Conservation (phyloP, 371 early-diverging fungal species). For the Phascolomyces articulosus region DNA sequence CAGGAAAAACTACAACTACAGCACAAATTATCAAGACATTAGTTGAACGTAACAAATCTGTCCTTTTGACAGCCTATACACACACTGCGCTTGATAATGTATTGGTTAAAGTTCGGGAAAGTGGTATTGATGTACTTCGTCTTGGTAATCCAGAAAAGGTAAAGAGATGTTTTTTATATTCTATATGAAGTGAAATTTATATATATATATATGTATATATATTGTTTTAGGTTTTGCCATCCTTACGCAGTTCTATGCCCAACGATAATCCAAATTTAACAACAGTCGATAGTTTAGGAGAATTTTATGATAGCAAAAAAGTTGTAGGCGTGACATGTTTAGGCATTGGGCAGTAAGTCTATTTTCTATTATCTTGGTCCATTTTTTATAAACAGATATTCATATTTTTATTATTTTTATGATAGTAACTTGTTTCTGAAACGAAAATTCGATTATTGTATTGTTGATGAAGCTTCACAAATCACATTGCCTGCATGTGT, state of each 20-base stretch:
- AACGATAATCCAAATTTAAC: conserved; percentile 41
- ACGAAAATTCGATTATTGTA: conserved; percentile 94
- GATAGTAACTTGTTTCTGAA: conserved; percentile 60
- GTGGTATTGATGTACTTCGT: conserved; percentile 66
- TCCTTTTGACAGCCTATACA: conserved; percentile 95
- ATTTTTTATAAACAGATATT: no score
- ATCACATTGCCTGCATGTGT: conserved; percentile 93
- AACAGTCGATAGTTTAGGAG: conserved; percentile 61
- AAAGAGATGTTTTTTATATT: not conserved
- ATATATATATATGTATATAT: not conserved
- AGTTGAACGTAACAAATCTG: conserved; percentile 70
- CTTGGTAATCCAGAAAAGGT: conserved; percentile 76
- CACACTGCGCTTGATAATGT: conserved; percentile 97
- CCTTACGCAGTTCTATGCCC: conserved; percentile 53
- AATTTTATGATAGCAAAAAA: conserved; percentile 57
- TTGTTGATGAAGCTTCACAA: conserved; percentile 99
- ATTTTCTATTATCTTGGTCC: no score
- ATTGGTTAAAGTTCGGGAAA: conserved; percentile 73
- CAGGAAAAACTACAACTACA: conserved; percentile 97
- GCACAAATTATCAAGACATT: conserved; percentile 80
- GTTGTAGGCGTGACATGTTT: conserved; percentile 93
- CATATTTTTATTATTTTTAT: not conserved
- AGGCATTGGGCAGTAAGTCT: conserved; percentile 79
- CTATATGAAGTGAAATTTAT: not conserved
- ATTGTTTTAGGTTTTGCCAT: conserved; percentile 43